A percentile compares a stretch with the other conserved stretches of the same genome.
Evolutionary conservation across 2,329 filamentous ascomycete genomes (phyloP).

Genomic region (Hortaea werneckii): DNA sequence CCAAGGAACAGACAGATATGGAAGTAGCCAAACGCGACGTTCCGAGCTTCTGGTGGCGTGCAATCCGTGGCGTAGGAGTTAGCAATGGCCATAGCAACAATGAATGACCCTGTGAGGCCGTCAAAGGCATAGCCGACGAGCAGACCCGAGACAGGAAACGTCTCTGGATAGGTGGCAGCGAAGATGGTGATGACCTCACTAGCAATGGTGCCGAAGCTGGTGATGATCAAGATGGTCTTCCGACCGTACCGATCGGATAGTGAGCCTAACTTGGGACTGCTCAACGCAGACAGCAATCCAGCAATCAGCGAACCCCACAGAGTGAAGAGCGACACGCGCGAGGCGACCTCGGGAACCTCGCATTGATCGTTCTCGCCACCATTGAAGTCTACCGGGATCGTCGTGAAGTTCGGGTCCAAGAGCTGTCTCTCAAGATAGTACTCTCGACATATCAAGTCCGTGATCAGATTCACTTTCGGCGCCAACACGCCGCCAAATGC

Average conservation of each 20-base stretch:
- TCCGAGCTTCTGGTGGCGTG: slow-evolving; percentile 66
- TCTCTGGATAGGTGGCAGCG: slow-evolving; percentile 63
- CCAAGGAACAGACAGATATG: slow-evolving; percentile 82
- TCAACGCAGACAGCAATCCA: slow-evolving; percentile 69
- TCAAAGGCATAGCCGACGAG: slow-evolving; percentile 69
- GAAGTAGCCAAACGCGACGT: slow-evolving; percentile 78
- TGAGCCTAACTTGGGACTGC: slow-evolving; percentile 71
- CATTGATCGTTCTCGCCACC: slow-evolving; percentile 65
- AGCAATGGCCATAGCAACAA: slow-evolving; percentile 64
- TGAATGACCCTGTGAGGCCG: slow-evolving; percentile 81
- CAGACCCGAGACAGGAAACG: slow-evolving; percentile 66
- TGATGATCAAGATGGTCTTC: slow-evolving; percentile 60
- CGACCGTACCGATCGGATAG: slow-evolving; percentile 82
- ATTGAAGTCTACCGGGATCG: slow-evolving; percentile 56
- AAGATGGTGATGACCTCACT: slow-evolving; percentile 70
- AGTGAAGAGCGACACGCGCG: slow-evolving; percentile 65
- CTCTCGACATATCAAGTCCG: slow-evolving; percentile 70
- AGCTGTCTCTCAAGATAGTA: slow-evolving; percentile 63
- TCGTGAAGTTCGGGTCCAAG: slow-evolving; percentile 48
- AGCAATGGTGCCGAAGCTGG: slow-evolving; percentile 62
- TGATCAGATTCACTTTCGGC: slow-evolving; percentile 77
- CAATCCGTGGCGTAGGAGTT: slow-evolving; percentile 88
- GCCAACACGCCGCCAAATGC: slow-evolving; percentile 80
- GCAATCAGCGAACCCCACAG: slow-evolving; percentile 64
- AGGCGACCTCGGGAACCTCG: slow-evolving; percentile 66